phyloP scores from a whole-genome alignment of 2,329 filamentous ascomycete species.

The Biscogniauxia sp. region DNA sequence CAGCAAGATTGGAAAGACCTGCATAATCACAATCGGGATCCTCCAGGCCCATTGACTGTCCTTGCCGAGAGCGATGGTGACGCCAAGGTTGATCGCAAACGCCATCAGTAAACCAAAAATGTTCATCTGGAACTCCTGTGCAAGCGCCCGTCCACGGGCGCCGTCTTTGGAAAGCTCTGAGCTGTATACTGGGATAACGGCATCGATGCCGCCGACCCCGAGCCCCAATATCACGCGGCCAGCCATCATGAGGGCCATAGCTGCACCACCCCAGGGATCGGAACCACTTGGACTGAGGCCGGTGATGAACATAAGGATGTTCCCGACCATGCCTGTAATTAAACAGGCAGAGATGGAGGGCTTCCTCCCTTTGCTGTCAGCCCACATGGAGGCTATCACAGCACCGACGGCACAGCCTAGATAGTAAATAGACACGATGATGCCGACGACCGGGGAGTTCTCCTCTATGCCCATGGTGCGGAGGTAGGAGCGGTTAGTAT shows the following conservation, averaged over 20 bases:
- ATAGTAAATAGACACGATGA: slow-evolving; percentile 62
- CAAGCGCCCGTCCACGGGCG: slow-evolving; percentile 54
- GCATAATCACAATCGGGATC: slow-evolving; percentile 59
- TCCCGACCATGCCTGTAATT: slow-evolving; percentile 51
- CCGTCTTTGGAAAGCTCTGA: slow-evolving; percentile 56
- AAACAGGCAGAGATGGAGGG: slow-evolving; percentile 54
- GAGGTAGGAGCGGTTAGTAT: slow-evolving; percentile 46
- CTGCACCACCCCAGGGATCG: slow-evolving; percentile 45
- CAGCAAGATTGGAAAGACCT: slow-evolving; percentile 54
- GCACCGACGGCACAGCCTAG: slow-evolving; percentile 59
- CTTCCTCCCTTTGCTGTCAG: slow-evolving; percentile 54
- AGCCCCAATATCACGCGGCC: slow-evolving; percentile 37
- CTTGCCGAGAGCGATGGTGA: slow-evolving; percentile 54
- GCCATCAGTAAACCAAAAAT: slow-evolving; percentile 62
- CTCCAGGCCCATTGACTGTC: slow-evolving; percentile 60
- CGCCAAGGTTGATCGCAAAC: slow-evolving; percentile 56
- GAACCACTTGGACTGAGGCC: slow-evolving; percentile 43
- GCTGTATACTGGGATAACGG: slow-evolving; percentile 59
- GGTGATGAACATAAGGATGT: slow-evolving; percentile 58
- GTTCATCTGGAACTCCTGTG: slow-evolving; percentile 64
- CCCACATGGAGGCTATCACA: slow-evolving; percentile 53
- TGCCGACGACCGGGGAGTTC: slow-evolving; percentile 52
- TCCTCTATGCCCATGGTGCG: slow-evolving; percentile 53
- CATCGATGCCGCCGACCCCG: slow-evolving; percentile 59
- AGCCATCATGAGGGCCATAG: slow-evolving; percentile 38